Evolutionary conservation across 2,329 filamentous ascomycete species (phyloP).

Genomic region (Ascosphaera apis): DNA sequence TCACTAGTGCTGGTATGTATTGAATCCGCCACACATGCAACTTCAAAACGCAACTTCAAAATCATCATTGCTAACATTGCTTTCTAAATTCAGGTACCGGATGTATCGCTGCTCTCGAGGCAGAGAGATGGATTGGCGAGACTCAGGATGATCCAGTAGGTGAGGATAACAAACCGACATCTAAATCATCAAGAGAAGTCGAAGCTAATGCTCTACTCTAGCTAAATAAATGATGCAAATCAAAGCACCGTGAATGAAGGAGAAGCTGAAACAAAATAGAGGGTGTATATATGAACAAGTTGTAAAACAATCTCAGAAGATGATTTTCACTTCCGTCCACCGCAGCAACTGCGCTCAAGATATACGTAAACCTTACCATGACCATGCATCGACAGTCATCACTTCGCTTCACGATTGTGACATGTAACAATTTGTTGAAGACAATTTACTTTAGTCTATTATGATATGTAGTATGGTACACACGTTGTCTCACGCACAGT

Average conservation of each 20-base stretch:
- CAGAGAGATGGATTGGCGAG: conserved; percentile 79
- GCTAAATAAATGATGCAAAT: too few relatives aligned
- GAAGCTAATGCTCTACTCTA: conserved; percentile 21
- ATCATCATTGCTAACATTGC: not conserved
- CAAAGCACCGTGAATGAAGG: too few relatives aligned
- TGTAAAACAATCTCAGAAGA: not conserved
- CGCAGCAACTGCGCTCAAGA: too few relatives aligned
- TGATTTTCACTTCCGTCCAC: too few relatives aligned
- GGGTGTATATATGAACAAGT: not conserved
- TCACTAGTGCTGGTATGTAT: conserved; percentile 75
- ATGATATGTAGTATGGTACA: not conserved
- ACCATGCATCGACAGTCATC: too few relatives aligned
- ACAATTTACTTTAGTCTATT: too few relatives aligned
- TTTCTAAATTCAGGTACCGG: conserved; percentile 49
- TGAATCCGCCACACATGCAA: not conserved
- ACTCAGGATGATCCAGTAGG: conserved; percentile 31
- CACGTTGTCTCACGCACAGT: too few relatives aligned
- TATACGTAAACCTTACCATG: too few relatives aligned
- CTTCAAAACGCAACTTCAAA: conserved; percentile 1
- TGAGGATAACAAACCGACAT: conserved; percentile 15
- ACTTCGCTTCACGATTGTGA: too few relatives aligned
- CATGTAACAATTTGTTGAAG: too few relatives aligned
- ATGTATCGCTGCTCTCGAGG: conserved; percentile 86
- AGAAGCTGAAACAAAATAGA: not conserved
- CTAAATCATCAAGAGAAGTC: conserved; percentile 18